Evolutionary conservation across 148 eudicot species (phyloP).

Genomic region (Diospyros lotus): DNA sequence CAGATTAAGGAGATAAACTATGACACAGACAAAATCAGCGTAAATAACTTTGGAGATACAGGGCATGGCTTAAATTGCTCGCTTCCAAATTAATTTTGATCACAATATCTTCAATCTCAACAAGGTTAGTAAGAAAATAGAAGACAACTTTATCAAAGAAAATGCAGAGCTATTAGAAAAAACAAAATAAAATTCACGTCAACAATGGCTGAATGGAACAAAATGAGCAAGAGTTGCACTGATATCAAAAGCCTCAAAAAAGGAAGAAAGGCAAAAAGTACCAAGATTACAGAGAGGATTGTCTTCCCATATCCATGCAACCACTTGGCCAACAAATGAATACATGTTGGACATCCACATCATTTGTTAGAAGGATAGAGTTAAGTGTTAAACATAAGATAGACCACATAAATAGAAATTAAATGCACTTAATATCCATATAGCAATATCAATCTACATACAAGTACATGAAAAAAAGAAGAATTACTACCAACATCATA

Average conservation of each 20-base stretch:
- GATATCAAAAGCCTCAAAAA: background rate
- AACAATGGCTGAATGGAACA: background rate
- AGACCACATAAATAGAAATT: background rate
- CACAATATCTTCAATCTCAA: background rate
- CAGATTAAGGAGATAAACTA: background rate
- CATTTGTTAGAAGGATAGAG: background rate
- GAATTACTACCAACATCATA: background rate
- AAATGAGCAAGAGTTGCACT: background rate
- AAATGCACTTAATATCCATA: background rate
- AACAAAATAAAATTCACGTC: background rate
- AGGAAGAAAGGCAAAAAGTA: background rate
- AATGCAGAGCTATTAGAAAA: too few species aligned
- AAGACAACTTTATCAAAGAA: background rate
- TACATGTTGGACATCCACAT: background rate
- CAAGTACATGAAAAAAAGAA: background rate
- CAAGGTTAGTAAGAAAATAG: background rate
- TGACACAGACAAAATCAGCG: background rate
- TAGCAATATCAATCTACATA: background rate
- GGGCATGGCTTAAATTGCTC: background rate
- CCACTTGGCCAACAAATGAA: background rate
- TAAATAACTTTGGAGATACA: background rate
- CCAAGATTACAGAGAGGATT: background rate
- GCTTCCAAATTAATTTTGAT: background rate
- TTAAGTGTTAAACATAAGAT: background rate
- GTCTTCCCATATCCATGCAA: background rate